phyloP scores from a whole-genome alignment of 352 stramenopile genomes.

The Pythium vanterpoolii region DNA sequence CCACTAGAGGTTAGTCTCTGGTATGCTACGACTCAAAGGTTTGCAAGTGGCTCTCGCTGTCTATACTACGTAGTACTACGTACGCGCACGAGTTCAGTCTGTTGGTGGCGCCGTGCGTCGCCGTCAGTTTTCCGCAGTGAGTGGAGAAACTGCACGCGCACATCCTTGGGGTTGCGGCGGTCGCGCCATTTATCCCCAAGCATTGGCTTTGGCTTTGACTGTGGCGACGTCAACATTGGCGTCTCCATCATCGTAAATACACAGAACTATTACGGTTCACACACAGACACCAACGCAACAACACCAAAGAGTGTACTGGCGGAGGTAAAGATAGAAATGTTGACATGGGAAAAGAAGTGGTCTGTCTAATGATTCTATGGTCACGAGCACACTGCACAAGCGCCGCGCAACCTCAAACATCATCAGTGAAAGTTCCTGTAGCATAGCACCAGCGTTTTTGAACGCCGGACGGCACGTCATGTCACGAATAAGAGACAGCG shows the following conservation, averaged over 20 bases:
- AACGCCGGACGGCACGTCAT: constrained; percentile 31
- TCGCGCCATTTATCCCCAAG: constrained; percentile 19
- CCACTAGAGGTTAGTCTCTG: neutral
- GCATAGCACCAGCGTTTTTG: constrained; percentile 39
- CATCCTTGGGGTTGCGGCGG: constrained; percentile 34
- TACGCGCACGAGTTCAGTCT: constrained; percentile 50
- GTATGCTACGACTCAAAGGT: too few relatives aligned
- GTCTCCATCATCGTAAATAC: neutral
- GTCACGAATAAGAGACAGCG: constrained; percentile 28
- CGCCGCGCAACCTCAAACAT: constrained; percentile 79
- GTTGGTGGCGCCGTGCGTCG: constrained; percentile 30
- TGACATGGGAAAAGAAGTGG: neutral
- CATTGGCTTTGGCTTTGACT: neutral
- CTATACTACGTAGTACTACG: too few relatives aligned
- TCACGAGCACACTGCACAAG: constrained; percentile 55
- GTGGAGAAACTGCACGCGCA: constrained; percentile 35
- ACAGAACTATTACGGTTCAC: neutral
- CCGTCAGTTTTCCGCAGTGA: constrained; percentile 36
- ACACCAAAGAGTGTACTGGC: neutral
- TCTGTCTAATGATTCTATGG: constrained; percentile 69
- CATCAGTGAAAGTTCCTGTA: constrained; percentile 38
- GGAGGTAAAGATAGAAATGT: neutral
- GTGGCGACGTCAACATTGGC: neutral
- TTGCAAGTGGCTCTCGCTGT: too few relatives aligned
- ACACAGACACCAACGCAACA: neutral